A percentile compares a stretch with the other conserved stretches of the same genome.
phyloP scores from a whole-genome alignment of 192 early-diverging fungal species.

The Linnemannia exigua region DNA sequence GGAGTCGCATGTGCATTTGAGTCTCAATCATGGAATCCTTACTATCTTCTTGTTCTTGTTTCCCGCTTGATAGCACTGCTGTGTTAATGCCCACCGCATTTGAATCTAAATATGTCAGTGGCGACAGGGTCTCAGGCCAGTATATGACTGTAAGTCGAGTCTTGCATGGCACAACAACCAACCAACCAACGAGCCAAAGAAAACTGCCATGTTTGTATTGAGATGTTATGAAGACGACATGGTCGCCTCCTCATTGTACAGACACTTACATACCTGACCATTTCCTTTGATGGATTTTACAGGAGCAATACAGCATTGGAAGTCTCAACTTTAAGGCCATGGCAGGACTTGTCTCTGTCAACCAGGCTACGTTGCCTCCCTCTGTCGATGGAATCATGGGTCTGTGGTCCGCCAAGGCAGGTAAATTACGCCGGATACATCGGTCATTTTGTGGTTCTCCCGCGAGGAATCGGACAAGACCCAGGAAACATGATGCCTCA shows the following conservation, averaged over 20 bases:
- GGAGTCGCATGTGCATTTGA: too few relatives aligned
- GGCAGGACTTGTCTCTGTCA: conserved; percentile 18
- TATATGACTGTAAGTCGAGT: conserved; percentile 14
- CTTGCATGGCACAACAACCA: too few relatives aligned
- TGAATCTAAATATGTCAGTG: conserved; percentile 29
- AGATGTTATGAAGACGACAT: too few relatives aligned
- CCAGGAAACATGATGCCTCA: too few relatives aligned
- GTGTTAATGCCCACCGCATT: conserved; percentile 12
- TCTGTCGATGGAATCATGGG: conserved; percentile 48
- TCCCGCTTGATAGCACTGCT: background rate
- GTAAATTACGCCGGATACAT: background rate
- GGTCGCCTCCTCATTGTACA: background rate
- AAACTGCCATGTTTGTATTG: too few relatives aligned
- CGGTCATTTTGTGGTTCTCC: background rate
- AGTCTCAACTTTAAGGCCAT: conserved; percentile 13
- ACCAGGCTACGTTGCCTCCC: conserved; percentile 12
- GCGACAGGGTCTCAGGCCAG: conserved; percentile 11
- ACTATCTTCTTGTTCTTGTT: background rate
- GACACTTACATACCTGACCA: background rate
- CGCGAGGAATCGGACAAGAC: background rate
- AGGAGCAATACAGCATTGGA: conserved; percentile 44
- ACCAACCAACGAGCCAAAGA: too few relatives aligned
- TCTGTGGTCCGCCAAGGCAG: conserved; percentile 22
- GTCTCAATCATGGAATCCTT: background rate
- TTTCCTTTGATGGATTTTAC: background rate